A percentile compares a stretch with the other conserved stretches of the same genome.
Conservation (phyloP, 768 basidiomycete species). For the Podaxis mareebaensis region DNA sequence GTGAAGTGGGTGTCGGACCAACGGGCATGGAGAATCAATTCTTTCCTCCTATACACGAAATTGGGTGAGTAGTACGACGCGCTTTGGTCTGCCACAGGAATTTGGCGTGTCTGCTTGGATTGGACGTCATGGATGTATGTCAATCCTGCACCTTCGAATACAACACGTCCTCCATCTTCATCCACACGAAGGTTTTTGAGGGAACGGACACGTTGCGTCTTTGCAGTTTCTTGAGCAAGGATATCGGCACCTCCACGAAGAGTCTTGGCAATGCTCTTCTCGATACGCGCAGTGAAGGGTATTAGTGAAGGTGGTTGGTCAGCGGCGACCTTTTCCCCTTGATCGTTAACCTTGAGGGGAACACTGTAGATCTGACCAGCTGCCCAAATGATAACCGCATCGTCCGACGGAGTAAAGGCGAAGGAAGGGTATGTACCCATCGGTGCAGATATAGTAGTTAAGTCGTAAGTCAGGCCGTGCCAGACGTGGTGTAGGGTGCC, state of each 20-base stretch:
- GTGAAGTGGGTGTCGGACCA: slow-evolving; percentile 70
- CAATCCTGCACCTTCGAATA: slow-evolving; percentile 70
- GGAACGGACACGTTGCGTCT: slow-evolving; percentile 57
- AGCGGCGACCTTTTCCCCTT: slow-evolving; percentile 51
- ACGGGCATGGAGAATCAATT: slow-evolving; percentile 61
- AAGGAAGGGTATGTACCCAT: slow-evolving; percentile 84
- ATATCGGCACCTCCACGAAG: slow-evolving; percentile 49
- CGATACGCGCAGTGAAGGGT: slow-evolving; percentile 62
- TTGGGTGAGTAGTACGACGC: slow-evolving; percentile 68
- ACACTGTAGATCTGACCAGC: slow-evolving; percentile 68
- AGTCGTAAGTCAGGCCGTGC: slow-evolving; percentile 71
- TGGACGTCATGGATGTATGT: slow-evolving; percentile 51
- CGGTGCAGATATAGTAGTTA: slow-evolving; percentile 62
- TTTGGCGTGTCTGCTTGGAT: slow-evolving; percentile 30
- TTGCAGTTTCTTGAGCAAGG: slow-evolving; percentile 50
- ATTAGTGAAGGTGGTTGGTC: slow-evolving; percentile 46
- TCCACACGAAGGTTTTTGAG: slow-evolving; percentile 64
- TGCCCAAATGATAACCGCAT: slow-evolving; percentile 72
- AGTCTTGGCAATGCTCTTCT: slow-evolving; percentile 66
- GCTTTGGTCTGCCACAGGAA: slow-evolving; percentile 49
- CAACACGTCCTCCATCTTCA: slow-evolving; percentile 48
- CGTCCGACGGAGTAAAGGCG: slow-evolving; percentile 60
- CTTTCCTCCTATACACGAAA: slow-evolving; percentile 51
- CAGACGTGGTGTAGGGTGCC: slow-evolving; percentile 67
- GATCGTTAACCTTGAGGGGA: slow-evolving; percentile 50